A percentile compares a stretch with the other conserved stretches of the same genome.
phyloP scores from a whole-genome alignment of 2,329 filamentous ascomycete species.

The Arthrobotrys musiformis region DNA sequence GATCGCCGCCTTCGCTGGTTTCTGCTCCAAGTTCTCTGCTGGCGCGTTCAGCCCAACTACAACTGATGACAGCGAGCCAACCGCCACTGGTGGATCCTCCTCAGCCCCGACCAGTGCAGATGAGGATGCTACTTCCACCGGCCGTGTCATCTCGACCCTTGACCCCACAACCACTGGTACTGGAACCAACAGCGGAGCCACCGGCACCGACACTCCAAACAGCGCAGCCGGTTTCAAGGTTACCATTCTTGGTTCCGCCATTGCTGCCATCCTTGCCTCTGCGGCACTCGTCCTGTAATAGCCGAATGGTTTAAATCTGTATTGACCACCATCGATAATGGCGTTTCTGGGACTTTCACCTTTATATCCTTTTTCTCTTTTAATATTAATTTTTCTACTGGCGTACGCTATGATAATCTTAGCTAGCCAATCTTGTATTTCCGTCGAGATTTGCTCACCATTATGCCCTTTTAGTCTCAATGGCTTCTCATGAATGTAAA shows the following conservation, averaged over 20 bases:
- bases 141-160: slow-evolving; percentile 24
- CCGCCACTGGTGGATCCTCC: not conserved
- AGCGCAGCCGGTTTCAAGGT: slow-evolving; percentile 28
- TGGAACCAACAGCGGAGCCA: not conserved
- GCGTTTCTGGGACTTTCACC: slow-evolving; percentile 5
- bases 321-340: not conserved
- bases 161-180: not conserved
- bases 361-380: no score
- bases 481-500: slow-evolving; percentile 11
- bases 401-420: slow-evolving; percentile 5
- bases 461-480: slow-evolving; percentile 12
- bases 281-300: slow-evolving; percentile 37
- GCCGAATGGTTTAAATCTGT: not conserved
- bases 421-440: slow-evolving; percentile 26
- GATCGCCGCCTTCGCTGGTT: not conserved
- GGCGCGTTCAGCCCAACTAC: slow-evolving; percentile 7
- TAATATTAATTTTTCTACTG: not conserved
- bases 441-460: slow-evolving; percentile 11
- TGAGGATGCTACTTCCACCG: not conserved
- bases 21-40: slow-evolving; percentile 22
- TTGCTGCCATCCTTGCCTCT: slow-evolving; percentile 30
- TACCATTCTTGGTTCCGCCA: slow-evolving; percentile 19
- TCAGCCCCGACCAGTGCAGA: not conserved
- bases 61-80: not conserved
- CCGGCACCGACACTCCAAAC: not conserved